Conservation (phyloP, 2,329 filamentous ascomycete species). For the Colletotrichum euphorbiae region DNA sequence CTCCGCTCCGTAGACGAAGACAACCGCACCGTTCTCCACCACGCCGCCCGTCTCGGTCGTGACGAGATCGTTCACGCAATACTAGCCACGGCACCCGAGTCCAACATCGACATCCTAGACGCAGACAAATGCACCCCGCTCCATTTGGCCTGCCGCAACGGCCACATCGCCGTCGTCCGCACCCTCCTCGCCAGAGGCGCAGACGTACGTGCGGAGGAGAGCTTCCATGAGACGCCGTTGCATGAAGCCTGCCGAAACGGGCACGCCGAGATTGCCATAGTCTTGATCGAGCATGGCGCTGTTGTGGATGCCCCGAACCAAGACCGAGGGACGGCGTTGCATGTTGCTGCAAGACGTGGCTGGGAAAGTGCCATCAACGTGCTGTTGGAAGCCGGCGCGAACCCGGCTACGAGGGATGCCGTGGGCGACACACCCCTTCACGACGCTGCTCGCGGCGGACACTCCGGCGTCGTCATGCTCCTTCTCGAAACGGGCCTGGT, state of each 20-base stretch:
- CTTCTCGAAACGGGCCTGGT: slow-evolving; percentile 39
- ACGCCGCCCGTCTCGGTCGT: slow-evolving; percentile 38
- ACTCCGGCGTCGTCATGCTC: slow-evolving; percentile 31
- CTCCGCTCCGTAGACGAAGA: slow-evolving; percentile 36
- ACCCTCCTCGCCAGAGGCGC: slow-evolving; percentile 37
- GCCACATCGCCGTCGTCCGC: slow-evolving; percentile 36
- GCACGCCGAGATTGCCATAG: slow-evolving; percentile 20
- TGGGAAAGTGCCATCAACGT: slow-evolving; percentile 13
- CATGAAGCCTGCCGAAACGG: slow-evolving; percentile 36
- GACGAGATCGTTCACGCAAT: slow-evolving; percentile 31
- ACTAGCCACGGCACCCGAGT: slow-evolving; percentile 17
- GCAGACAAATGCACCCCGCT: slow-evolving; percentile 39
- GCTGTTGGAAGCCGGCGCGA: slow-evolving; percentile 34
- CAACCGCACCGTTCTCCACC: slow-evolving; percentile 36
- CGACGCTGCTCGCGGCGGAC: slow-evolving; percentile 37
- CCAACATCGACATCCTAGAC: slow-evolving; percentile 37
- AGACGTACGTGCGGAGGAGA: slow-evolving; percentile 37
- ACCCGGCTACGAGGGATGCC: slow-evolving; percentile 39
- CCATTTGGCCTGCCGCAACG: slow-evolving; percentile 36
- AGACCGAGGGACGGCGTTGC: slow-evolving; percentile 38
- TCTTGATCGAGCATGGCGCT: slow-evolving; percentile 36
- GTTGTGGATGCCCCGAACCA: slow-evolving; percentile 39
- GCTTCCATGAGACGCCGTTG: slow-evolving; percentile 38
- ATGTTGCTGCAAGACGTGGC: slow-evolving; percentile 31
- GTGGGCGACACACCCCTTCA: slow-evolving; percentile 41